Conservation (phyloP, 345 rosid species). For the Eucalyptus polybractea region DNA sequence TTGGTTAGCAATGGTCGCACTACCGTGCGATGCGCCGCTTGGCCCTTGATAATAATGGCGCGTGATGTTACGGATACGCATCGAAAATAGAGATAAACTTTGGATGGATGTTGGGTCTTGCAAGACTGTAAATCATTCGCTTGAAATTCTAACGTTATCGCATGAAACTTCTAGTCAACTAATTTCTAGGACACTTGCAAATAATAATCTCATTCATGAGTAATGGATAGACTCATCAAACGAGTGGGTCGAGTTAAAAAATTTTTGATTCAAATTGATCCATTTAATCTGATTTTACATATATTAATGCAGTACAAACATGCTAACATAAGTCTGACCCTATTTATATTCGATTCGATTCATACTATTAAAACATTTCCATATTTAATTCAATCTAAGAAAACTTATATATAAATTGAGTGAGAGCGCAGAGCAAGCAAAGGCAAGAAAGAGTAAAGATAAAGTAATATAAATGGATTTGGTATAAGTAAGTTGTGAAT, state of each 20-base stretch:
- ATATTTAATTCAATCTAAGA: too few species aligned
- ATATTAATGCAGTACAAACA: too few species aligned
- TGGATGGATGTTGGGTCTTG: not conserved
- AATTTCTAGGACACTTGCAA: not conserved
- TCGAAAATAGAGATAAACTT: not conserved
- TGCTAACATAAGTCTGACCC: accelerated
- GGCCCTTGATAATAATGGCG: not conserved
- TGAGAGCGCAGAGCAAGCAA: accelerated
- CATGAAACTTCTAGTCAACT: not conserved
- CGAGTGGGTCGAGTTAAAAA: accelerated
- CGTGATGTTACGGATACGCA: not conserved
- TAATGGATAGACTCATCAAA: too few species aligned
- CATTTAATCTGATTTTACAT: accelerated
- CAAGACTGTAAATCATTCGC: not conserved
- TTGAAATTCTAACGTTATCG: too few species aligned
- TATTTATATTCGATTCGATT: too few species aligned
- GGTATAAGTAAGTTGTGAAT: accelerated
- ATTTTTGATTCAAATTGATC: accelerated
- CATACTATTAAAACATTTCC: too few species aligned
- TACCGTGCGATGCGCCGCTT: not conserved
- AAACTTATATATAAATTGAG: too few species aligned
- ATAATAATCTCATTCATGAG: not conserved
- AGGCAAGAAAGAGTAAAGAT: accelerated
- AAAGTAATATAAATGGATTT: too few species aligned
- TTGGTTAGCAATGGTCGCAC: not conserved